These are phyloP conservation scores for Xylariaceae sp. DNA, from an alignment of 2,329 filamentous ascomycete genomes.

Conservation along the genomic window DNA sequence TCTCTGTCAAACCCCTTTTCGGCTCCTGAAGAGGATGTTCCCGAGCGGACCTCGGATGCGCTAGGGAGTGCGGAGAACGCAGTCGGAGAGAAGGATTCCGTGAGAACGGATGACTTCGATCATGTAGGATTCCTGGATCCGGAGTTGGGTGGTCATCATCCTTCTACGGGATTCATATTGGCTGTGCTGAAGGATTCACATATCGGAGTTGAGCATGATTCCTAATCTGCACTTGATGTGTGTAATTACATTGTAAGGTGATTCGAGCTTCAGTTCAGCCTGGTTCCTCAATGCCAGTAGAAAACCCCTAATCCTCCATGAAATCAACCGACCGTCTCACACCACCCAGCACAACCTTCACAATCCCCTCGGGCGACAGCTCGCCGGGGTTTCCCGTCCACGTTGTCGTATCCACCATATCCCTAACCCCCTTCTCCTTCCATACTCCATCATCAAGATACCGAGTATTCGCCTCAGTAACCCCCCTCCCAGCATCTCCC, in stretches of 20 bases:
- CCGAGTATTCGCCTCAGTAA: slow-evolving; percentile 43
- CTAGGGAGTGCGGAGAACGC: slow-evolving; percentile 7
- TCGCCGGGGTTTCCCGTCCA: slow-evolving; percentile 40
- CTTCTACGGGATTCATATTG: no score
- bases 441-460: slow-evolving; percentile 57
- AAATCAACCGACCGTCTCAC: slow-evolving; percentile 37
- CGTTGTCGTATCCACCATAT: slow-evolving; percentile 71
- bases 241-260: background rate
- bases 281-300: background rate
- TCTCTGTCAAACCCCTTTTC: slow-evolving; percentile 8
- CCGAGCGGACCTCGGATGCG: slow-evolving; percentile 14
- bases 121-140: no score
- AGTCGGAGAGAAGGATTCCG: background rate
- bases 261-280: background rate
- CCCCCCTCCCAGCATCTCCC: slow-evolving; percentile 50
- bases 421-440: slow-evolving; percentile 48
- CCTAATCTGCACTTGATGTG: background rate
- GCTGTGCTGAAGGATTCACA: no score
- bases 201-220: no score
- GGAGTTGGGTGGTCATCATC: no score
- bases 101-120: no score
- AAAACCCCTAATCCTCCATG: slow-evolving; percentile 8
- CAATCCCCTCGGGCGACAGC: slow-evolving; percentile 54
- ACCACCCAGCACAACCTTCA: slow-evolving; percentile 62
- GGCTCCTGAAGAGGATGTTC: background rate